phyloP scores from a whole-genome alignment of 1,139 yeast genomes.

The Blastobotrys elegans region DNA sequence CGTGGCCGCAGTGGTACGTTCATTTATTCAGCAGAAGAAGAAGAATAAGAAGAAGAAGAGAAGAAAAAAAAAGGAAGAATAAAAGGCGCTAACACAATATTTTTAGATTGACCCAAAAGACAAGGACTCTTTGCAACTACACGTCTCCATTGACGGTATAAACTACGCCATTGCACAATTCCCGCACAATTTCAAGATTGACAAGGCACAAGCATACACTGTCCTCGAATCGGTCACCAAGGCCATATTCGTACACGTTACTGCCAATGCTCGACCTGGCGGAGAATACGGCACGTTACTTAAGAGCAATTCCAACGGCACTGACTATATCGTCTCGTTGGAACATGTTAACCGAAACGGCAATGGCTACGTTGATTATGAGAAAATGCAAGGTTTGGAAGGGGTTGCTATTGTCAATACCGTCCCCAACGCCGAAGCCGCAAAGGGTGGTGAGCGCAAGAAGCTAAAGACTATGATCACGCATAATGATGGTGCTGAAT shows the following conservation, averaged over 20 bases:
- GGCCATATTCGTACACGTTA: slow-evolving; percentile 77
- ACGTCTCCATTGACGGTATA: slow-evolving; percentile 77
- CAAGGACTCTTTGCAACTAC: slow-evolving; percentile 50
- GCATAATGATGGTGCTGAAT: slow-evolving; percentile 88
- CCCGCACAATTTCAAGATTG: slow-evolving; percentile 63
- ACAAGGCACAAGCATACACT: slow-evolving; percentile 75
- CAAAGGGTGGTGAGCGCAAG: slow-evolving; percentile 43
- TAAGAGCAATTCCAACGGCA: slow-evolving; percentile 93
- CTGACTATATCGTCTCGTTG: slow-evolving; percentile 73
- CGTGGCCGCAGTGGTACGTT: slow-evolving; percentile 58
- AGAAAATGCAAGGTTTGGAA: slow-evolving; percentile 78
- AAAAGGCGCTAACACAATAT: not conserved
- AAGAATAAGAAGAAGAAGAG: not conserved
- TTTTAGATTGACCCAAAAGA: slow-evolving; percentile 29
- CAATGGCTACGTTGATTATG: slow-evolving; percentile 83
- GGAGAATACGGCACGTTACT: slow-evolving; percentile 75
- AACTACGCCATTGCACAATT: slow-evolving; percentile 74
- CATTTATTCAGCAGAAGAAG: not conserved
- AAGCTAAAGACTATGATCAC: slow-evolving; percentile 67
- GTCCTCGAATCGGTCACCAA: slow-evolving; percentile 71
- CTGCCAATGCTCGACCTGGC: slow-evolving; percentile 50
- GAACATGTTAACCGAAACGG: slow-evolving; percentile 70
- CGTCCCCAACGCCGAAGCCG: slow-evolving; percentile 49
- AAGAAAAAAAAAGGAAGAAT: not conserved
- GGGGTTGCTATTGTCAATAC: slow-evolving; percentile 75